Percentiles rank a stretch among this genome's conserved stretches.
These are phyloP conservation scores for Gymnopilus junonius DNA, from an alignment of 768 basidiomycete genomes.

Conservation along the genomic window DNA sequence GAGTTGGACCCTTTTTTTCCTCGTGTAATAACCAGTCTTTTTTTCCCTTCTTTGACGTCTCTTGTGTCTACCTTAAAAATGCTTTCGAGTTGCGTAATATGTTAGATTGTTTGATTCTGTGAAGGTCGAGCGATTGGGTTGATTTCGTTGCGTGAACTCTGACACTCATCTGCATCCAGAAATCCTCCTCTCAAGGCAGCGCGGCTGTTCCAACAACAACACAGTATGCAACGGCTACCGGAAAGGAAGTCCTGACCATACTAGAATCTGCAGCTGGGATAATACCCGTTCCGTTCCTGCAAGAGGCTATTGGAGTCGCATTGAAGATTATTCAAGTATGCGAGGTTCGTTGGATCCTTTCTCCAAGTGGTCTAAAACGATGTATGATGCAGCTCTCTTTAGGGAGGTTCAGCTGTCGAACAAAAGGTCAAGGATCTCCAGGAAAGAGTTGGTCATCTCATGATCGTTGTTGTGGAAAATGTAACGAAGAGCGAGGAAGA, in stretches of 20 bases:
- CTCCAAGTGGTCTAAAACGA: background rate
- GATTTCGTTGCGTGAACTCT: background rate
- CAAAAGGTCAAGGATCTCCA: slow-evolving; percentile 11
- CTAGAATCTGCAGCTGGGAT: slow-evolving; percentile 9
- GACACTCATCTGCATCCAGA: background rate
- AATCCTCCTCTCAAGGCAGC: background rate
- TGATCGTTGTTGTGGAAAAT: background rate
- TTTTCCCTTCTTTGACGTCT: no score
- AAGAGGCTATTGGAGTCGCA: slow-evolving; percentile 11
- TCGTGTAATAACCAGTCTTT: no score
- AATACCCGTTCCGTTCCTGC: slow-evolving; percentile 14
- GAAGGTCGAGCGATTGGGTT: no score
- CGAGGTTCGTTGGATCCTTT: slow-evolving; percentile 6
- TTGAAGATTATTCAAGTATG: slow-evolving; percentile 12
- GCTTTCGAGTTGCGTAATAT: no score
- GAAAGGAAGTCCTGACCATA: slow-evolving; percentile 4
- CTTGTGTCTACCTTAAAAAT: no score
- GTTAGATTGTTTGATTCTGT: no score
- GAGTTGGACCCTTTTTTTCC: no score
- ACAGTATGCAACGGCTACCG: slow-evolving; percentile 3
- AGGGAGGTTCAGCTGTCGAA: slow-evolving; percentile 12
- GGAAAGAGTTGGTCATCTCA: slow-evolving; percentile 5
- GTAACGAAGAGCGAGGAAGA: background rate
- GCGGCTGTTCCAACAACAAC: background rate
- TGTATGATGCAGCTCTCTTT: background rate